Evolutionary conservation across 345 rosid genomes (phyloP).

Genomic region (Salix dunnii): DNA sequence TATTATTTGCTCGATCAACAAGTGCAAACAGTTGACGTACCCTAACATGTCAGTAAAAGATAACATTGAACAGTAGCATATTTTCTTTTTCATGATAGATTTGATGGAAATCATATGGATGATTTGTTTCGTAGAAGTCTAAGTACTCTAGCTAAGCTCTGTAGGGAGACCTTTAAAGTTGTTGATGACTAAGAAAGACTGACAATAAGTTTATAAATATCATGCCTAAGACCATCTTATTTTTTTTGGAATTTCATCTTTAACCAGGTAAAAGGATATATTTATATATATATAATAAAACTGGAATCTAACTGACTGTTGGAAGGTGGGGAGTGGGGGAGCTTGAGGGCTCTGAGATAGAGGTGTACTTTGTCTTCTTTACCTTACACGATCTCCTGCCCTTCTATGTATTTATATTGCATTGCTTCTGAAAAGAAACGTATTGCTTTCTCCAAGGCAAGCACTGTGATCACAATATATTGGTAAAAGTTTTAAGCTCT

Average conservation of each 20-base stretch:
- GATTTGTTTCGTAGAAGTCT: background rate
- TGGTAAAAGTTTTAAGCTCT: slow-evolving; percentile 14
- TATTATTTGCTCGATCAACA: background rate
- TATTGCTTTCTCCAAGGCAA: slow-evolving; percentile 21
- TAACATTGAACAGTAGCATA: background rate
- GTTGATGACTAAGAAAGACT: background rate
- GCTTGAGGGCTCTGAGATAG: slow-evolving; percentile 2
- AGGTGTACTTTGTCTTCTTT: slow-evolving; percentile 2
- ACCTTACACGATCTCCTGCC: background rate
- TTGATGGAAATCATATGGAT: background rate
- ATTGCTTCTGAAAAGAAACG: slow-evolving; percentile 16
- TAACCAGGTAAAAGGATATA: background rate
- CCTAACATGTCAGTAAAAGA: background rate
- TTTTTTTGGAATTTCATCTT: background rate
- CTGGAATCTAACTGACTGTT: background rate
- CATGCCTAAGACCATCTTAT: background rate
- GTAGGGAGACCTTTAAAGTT: background rate
- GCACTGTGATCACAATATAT: background rate
- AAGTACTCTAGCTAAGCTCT: background rate
- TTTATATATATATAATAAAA: background rate
- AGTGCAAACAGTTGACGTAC: background rate
- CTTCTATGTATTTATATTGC: background rate
- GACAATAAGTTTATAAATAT: background rate
- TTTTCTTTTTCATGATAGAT: background rate
- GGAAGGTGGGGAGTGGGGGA: background rate